These are phyloP conservation scores for Plasmopara muralis DNA, from an alignment of 352 stramenopile genomes.

Conservation along the genomic window DNA sequence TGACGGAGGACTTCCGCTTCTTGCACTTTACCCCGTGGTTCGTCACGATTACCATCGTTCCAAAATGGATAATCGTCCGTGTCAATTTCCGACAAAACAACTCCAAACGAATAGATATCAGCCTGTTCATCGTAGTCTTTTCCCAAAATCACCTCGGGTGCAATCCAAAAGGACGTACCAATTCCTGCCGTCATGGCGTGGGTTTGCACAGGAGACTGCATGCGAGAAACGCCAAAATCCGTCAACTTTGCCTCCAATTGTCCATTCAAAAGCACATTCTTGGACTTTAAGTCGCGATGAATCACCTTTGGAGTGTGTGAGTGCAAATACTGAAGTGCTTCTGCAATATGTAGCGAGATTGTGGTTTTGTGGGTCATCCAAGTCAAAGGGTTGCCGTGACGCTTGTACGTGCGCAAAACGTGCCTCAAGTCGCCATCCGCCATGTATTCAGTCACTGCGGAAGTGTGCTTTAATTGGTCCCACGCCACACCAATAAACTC, in stretches of 20 bases:
- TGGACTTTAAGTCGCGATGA: slow-evolving; percentile 19
- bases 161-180: slow-evolving; percentile 33
- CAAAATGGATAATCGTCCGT: slow-evolving; percentile 34
- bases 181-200: slow-evolving; percentile 32
- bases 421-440: slow-evolving; percentile 35
- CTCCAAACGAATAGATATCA: slow-evolving; percentile 36
- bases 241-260: slow-evolving; percentile 56
- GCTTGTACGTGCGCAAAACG: slow-evolving; percentile 32
- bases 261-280: slow-evolving; percentile 29
- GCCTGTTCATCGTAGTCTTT: slow-evolving; percentile 32
- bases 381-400: slow-evolving; percentile 20
- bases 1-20: slow-evolving; percentile 14
- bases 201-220: slow-evolving; percentile 27
- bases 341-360: slow-evolving; percentile 41
- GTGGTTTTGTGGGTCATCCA: slow-evolving; percentile 33
- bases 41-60: slow-evolving; percentile 22
- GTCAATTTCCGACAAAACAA: slow-evolving; percentile 39
- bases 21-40: slow-evolving; percentile 21
- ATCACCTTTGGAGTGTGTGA: slow-evolving; percentile 36
- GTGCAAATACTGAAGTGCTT: slow-evolving; percentile 42
- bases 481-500: slow-evolving; percentile 40
- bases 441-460: slow-evolving; percentile 44
- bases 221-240: slow-evolving; percentile 53
- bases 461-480: slow-evolving; percentile 35
- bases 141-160: slow-evolving; percentile 27